These are phyloP conservation scores for Fraxinus nigra DNA, from an alignment of 305 asterid species.

Conservation along the genomic window DNA sequence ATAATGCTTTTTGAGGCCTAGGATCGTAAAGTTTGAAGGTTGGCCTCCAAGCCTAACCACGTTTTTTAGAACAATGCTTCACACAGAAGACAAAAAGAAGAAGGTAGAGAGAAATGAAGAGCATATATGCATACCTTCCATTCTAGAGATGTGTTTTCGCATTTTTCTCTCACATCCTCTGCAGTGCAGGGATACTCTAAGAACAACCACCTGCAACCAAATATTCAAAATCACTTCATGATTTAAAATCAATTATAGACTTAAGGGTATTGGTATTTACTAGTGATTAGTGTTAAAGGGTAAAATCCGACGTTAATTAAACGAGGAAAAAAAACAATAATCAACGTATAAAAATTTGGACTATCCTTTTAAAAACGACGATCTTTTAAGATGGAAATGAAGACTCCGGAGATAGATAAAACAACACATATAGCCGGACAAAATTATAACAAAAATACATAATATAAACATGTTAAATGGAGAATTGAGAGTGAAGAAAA, in stretches of 20 bases:
- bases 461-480: not conserved
- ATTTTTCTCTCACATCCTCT: slow-evolving; percentile 89
- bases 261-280: not conserved
- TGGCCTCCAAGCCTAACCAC: too few species aligned
- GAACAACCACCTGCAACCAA: slow-evolving; percentile 70
- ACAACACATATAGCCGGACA: not conserved
- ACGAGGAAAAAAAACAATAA: not conserved
- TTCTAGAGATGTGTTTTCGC: slow-evolving; percentile 86
- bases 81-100: not conserved
- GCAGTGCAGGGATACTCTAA: slow-evolving; percentile 90
- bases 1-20: too few species aligned
- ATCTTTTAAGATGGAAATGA: not conserved
- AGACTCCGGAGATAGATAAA: not conserved
- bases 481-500: slow-evolving; percentile 2
- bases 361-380: not conserved
- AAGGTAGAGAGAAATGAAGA: not conserved
- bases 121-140: slow-evolving; percentile 57
- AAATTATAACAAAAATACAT: not conserved
- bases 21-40: too few species aligned
- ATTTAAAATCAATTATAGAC: not conserved
- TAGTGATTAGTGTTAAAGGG: not conserved
- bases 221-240: not conserved
- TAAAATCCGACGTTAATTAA: not conserved
- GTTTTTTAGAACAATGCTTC: too few species aligned
- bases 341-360: not conserved